Conservation (phyloP, 2,329 filamentous ascomycete species). For the Sclerotinia subarctica region DNA sequence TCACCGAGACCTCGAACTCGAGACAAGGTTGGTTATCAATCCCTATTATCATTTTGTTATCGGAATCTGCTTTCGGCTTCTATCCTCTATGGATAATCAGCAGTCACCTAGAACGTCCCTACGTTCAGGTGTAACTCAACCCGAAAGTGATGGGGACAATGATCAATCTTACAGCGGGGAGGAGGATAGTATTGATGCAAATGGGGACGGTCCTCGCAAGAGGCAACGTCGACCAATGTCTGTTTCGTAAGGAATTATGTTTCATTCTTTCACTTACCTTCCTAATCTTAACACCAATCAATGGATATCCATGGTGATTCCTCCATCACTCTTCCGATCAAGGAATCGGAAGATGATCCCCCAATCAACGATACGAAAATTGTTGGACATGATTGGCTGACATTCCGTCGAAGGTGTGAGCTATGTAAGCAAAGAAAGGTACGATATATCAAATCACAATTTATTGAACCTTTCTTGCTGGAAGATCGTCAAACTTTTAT, state of each 20-base stretch:
- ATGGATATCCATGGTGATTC: constrained; percentile 13
- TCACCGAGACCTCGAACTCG: constrained; percentile 29
- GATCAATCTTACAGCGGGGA: constrained; percentile 32
- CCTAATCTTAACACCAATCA: constrained; percentile 12
- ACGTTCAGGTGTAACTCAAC: constrained; percentile 30
- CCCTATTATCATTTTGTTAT: neutral
- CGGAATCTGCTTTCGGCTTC: constrained; percentile 9
- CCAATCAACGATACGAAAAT: constrained; percentile 17
- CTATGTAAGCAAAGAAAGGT: constrained; percentile 80
- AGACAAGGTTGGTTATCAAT: constrained; percentile 9
- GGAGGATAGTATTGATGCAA: constrained; percentile 37
- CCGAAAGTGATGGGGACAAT: constrained; percentile 38
- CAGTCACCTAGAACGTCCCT: constrained; percentile 33
- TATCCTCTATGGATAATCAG: constrained; percentile 34
- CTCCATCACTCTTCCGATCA: constrained; percentile 23
- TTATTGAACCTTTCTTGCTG: neutral
- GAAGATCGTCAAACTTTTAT: neutral
- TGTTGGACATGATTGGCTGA: constrained; percentile 36
- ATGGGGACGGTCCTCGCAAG: constrained; percentile 42
- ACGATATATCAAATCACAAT: constrained; percentile 22
- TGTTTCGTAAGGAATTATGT: constrained; percentile 46
- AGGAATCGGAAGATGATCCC: constrained; percentile 25
- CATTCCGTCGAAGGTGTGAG: constrained; percentile 57
- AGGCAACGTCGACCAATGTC: constrained; percentile 46
- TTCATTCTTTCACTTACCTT: constrained; percentile 28